Evolutionary conservation across 176 grass and related monocot genomes (phyloP).

Genomic region (Raddia distichophylla): DNA sequence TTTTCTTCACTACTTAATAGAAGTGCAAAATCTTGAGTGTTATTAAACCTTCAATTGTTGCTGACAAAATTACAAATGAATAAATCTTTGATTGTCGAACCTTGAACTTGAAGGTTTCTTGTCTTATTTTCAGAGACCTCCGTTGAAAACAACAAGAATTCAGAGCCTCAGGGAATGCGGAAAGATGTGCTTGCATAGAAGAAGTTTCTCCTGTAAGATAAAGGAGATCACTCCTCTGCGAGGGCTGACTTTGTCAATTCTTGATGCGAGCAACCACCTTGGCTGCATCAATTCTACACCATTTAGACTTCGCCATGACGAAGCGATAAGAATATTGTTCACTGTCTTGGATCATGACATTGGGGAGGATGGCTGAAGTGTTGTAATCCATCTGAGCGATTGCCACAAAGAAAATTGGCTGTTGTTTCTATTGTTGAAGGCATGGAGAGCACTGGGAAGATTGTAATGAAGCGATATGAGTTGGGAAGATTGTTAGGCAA

Average conservation of each 20-base stretch:
- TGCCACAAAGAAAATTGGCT: constrained; percentile 26
- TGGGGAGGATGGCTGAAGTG: constrained; percentile 69
- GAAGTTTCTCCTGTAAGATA: constrained; percentile 38
- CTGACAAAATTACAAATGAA: too few relatives aligned
- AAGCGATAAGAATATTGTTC: constrained; percentile 50
- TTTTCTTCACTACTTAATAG: not conserved
- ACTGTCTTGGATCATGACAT: constrained; percentile 47
- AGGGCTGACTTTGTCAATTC: constrained; percentile 28
- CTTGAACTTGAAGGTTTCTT: not conserved
- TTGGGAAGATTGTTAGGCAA: constrained; percentile 69
- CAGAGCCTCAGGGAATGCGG: constrained; percentile 73
- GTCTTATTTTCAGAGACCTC: constrained; percentile 14
- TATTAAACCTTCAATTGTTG: not conserved
- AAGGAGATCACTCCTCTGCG: constrained; percentile 26
- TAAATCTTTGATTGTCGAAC: not conserved
- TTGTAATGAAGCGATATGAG: constrained; percentile 68
- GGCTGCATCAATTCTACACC: constrained; percentile 28
- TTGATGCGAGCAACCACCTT: constrained; percentile 46
- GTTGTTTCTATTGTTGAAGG: constrained; percentile 6
- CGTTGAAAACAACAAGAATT: not conserved
- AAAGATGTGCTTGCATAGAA: constrained; percentile 89
- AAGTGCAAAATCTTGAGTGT: not conserved
- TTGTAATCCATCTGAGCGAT: constrained; percentile 18
- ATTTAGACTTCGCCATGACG: constrained; percentile 46
- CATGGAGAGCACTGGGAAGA: constrained; percentile 58